Conservation (phyloP, 768 basidiomycete species). For the Hemileccinum impolitum region DNA sequence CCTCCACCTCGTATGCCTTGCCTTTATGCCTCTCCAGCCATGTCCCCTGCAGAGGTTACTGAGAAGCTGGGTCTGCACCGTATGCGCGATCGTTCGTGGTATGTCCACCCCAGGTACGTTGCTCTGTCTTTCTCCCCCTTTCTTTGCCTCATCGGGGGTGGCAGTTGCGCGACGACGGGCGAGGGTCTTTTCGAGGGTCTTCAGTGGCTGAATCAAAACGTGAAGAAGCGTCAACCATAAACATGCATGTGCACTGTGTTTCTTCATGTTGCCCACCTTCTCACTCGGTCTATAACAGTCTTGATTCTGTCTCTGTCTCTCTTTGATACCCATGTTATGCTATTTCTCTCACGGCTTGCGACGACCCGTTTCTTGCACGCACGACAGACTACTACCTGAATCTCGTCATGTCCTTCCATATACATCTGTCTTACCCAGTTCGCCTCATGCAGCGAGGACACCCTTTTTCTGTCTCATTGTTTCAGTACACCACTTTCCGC, state of each 20-base stretch:
- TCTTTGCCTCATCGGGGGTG: constrained; percentile 1
- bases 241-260: constrained; percentile 17
- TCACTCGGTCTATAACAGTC: constrained; percentile 22
- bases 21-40: constrained; percentile 46
- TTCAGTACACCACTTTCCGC: constrained; percentile 13
- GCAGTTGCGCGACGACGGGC: constrained; percentile 91
- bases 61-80: constrained; percentile 93
- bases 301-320: constrained; percentile 14
- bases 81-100: constrained; percentile 98
- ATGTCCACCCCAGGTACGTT: constrained; percentile 93
- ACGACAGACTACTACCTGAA: constrained; percentile 38
- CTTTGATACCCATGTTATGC: constrained; percentile 34
- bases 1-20: neutral
- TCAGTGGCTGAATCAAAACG: constrained; percentile 96
- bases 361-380: constrained; percentile 32
- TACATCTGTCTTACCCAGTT: constrained; percentile 27
- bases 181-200: constrained; percentile 97
- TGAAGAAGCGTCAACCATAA: constrained; percentile 86
- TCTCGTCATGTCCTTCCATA: constrained; percentile 25
- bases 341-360: constrained; percentile 34
- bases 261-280: constrained; percentile 20
- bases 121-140: neutral
- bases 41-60: constrained; percentile 99
- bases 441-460: constrained; percentile 15
- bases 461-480: constrained; percentile 10